Conservation (phyloP, 2,329 filamentous ascomycete species). For the Paecilomyces variotii region DNA sequence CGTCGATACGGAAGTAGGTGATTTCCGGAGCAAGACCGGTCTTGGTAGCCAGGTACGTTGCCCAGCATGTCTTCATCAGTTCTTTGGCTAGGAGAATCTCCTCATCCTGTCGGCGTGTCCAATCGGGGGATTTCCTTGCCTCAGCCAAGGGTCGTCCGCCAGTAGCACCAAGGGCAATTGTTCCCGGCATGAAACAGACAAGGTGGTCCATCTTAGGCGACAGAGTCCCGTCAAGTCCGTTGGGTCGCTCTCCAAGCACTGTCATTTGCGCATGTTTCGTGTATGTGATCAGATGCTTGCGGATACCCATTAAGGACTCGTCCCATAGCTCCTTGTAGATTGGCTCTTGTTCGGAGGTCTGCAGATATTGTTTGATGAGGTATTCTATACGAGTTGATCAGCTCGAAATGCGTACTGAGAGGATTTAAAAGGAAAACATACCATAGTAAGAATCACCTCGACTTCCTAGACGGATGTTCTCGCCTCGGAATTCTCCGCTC, state of each 20-base stretch:
- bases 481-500: constrained; percentile 67
- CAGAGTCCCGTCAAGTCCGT: constrained; percentile 58
- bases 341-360: constrained; percentile 78
- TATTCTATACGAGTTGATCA: constrained; percentile 54
- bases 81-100: constrained; percentile 83
- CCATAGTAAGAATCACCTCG: constrained; percentile 93
- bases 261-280: constrained; percentile 72
- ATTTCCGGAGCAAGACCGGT: constrained; percentile 95
- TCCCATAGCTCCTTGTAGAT: constrained; percentile 92
- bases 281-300: constrained; percentile 88
- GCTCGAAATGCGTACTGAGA: constrained; percentile 1
- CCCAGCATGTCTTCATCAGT: constrained; percentile 95
- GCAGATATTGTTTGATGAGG: constrained; percentile 94
- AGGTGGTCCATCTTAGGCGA: constrained; percentile 96
- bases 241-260: constrained; percentile 79
- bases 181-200: constrained; percentile 95
- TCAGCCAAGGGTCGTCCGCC: constrained; percentile 66
- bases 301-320: constrained; percentile 72
- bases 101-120: constrained; percentile 72
- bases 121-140: constrained; percentile 62
- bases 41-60: constrained; percentile 84
- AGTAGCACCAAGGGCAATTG: constrained; percentile 82
- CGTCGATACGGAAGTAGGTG: constrained; percentile 72
- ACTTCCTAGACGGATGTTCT: constrained; percentile 85
- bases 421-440: constrained; percentile 16